Conservation (phyloP, 2,329 filamentous ascomycete genomes). For the Cercospora brassicicola region DNA sequence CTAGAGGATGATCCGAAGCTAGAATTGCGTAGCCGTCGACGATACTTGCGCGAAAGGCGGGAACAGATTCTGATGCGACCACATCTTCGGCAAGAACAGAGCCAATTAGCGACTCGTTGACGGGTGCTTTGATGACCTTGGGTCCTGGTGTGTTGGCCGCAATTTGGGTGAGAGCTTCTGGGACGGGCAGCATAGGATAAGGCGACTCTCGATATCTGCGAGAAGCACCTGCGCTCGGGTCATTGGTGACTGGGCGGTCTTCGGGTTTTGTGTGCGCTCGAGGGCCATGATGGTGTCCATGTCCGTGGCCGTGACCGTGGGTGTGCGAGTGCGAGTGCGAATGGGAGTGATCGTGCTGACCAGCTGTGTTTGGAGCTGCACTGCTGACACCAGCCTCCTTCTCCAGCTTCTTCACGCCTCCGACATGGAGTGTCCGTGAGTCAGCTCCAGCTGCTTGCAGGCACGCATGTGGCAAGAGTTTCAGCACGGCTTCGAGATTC, state of each 20-base stretch:
- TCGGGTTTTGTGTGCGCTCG: conserved; percentile 71
- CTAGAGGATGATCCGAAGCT: conserved; percentile 47
- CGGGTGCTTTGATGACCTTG: conserved; percentile 56
- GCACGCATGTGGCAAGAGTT: conserved; percentile 93
- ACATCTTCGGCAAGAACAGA: conserved; percentile 82
- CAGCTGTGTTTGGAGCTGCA: conserved; percentile 28
- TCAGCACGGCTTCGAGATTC: conserved; percentile 84
- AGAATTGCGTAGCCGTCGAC: conserved; percentile 94
- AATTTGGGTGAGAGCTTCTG: conserved; percentile 74
- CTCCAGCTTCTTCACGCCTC: conserved; percentile 81
- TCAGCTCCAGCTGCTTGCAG: conserved; percentile 80
- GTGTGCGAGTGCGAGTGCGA: not conserved
- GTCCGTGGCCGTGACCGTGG: conserved; percentile 43
- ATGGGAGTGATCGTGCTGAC: conserved; percentile 34
- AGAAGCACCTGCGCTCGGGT: conserved; percentile 60
- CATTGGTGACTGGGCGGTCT: conserved; percentile 59
- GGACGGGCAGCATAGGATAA: conserved; percentile 86
- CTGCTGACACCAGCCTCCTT: conserved; percentile 64
- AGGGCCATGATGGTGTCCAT: conserved; percentile 60
- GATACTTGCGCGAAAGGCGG: conserved; percentile 91
- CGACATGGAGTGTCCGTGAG: conserved; percentile 75
- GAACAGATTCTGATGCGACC: conserved; percentile 75
- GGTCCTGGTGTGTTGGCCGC: conserved; percentile 69
- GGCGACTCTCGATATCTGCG: conserved; percentile 80
- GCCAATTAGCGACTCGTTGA: conserved; percentile 68